These are phyloP conservation scores for Rhodamnia rubescens DNA, from an alignment of 345 rosid genomes.

Conservation along the genomic window DNA sequence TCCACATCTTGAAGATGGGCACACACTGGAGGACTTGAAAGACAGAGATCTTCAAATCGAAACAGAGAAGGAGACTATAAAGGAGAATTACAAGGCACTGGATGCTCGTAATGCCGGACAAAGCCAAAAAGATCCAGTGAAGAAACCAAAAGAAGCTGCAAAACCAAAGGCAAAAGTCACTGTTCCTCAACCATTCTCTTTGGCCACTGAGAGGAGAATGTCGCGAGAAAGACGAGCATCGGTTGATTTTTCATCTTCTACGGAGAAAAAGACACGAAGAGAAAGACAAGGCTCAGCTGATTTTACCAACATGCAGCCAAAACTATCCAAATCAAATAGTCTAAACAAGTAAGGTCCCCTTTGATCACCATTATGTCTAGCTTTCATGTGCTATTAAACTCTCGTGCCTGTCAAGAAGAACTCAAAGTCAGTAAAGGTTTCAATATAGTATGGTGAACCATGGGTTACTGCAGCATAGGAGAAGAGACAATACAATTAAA, in stretches of 20 bases:
- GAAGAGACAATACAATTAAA: not conserved
- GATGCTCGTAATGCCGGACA: not conserved
- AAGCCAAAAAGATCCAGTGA: not conserved
- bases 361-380: not conserved
- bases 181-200: conserved; percentile 23
- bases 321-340: conserved; percentile 12
- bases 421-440: not conserved
- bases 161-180: conserved; percentile 14
- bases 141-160: conserved; percentile 14
- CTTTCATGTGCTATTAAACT: not conserved
- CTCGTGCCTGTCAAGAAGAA: not conserved
- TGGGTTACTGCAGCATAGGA: not conserved
- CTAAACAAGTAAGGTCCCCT: conserved; percentile 18
- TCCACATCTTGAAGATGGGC: not conserved
- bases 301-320: conserved; percentile 1
- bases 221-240: conserved; percentile 9
- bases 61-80: not conserved
- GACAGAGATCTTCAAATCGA: not conserved
- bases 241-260: conserved; percentile 2
- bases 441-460: not conserved
- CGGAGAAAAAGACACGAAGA: not conserved
- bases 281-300: conserved; percentile 13
- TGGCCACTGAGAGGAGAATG: conserved; percentile 27
- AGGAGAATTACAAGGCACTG: not conserved
- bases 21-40: not conserved